Evolutionary conservation across 768 basidiomycete species (phyloP).

Genomic region (Rhizopogon salebrosus): DNA sequence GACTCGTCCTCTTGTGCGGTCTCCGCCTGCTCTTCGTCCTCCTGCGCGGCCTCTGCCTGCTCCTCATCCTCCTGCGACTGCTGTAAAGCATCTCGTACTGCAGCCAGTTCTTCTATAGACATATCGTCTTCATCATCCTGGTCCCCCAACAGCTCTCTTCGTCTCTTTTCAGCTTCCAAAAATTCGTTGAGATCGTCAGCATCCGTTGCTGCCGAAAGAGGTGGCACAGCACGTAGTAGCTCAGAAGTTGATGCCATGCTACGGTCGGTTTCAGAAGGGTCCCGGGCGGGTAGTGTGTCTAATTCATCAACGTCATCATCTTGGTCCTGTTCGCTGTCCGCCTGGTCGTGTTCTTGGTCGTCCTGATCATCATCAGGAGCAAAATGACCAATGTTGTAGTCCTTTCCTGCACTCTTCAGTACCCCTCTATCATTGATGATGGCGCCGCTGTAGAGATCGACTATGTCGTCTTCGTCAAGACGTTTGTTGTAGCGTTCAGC

Average conservation of each 20-base stretch:
- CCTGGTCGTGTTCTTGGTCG: slow-evolving; percentile 32
- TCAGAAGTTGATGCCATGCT: slow-evolving; percentile 26
- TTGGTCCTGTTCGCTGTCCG: slow-evolving; percentile 43
- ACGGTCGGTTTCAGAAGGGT: slow-evolving; percentile 20
- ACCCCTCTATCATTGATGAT: slow-evolving; percentile 71
- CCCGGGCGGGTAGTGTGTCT: slow-evolving; percentile 40
- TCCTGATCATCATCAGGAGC: slow-evolving; percentile 30
- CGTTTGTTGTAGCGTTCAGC: slow-evolving; percentile 62
- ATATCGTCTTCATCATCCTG: slow-evolving; percentile 21
- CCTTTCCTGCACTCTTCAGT: slow-evolving; percentile 37
- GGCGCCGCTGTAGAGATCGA: slow-evolving; percentile 57
- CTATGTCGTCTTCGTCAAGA: slow-evolving; percentile 75
- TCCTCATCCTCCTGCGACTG: slow-evolving; percentile 7
- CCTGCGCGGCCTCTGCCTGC: slow-evolving; percentile 4
- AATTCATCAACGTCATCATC: slow-evolving; percentile 58
- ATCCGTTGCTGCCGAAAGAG: slow-evolving; percentile 41
- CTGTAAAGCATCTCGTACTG: slow-evolving; percentile 12
- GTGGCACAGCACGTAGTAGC: slow-evolving; percentile 36
- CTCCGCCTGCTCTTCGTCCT: slow-evolving; percentile 5
- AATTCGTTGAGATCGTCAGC: slow-evolving; percentile 64
- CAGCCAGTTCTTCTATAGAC: slow-evolving; percentile 13
- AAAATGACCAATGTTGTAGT: slow-evolving; percentile 50
- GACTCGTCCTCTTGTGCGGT: slow-evolving; percentile 25
- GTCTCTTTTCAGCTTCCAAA: slow-evolving; percentile 53
- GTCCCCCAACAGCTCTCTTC: slow-evolving; percentile 36